Evolutionary conservation across 2,329 filamentous ascomycete species (phyloP).

Genomic region (Sporothrix curviconia): DNA sequence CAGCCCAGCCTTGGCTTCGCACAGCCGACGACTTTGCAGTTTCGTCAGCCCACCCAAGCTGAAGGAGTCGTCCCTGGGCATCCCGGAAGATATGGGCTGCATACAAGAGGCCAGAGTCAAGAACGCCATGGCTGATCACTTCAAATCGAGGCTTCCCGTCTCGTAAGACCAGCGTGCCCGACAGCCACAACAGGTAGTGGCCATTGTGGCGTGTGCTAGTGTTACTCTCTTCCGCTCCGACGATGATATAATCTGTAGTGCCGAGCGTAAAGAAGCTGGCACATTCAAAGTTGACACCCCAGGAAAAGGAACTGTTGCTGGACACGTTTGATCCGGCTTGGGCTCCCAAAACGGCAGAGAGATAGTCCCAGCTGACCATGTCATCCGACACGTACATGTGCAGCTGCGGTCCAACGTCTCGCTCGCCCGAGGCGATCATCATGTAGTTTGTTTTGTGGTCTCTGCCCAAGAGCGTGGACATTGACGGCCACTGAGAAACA

Average conservation of each 20-base stretch:
- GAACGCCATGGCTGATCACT: neutral
- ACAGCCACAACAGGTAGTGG: neutral
- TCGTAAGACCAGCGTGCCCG: neutral
- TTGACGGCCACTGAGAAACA: neutral
- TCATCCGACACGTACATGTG: neutral
- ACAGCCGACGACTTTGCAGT: neutral
- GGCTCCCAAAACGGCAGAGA: neutral
- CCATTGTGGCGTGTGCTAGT: neutral
- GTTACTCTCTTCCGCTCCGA: neutral
- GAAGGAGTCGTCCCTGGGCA: neutral
- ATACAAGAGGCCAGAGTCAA: neutral
- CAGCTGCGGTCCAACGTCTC: neutral
- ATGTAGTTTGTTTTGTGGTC: neutral
- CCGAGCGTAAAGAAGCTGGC: neutral
- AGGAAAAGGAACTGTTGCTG: neutral
- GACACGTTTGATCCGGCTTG: neutral
- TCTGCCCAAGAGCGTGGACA: neutral
- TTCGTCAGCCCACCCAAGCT: neutral
- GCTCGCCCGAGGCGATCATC: neutral
- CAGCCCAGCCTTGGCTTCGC: neutral
- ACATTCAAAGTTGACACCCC: neutral
- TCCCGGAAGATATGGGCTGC: neutral
- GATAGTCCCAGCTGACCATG: too few species aligned
- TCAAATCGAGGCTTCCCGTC: neutral
- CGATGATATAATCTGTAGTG: neutral